These are phyloP conservation scores for Guillardia theta DNA, from an alignment of 78 protist species.

Conservation along the genomic window DNA sequence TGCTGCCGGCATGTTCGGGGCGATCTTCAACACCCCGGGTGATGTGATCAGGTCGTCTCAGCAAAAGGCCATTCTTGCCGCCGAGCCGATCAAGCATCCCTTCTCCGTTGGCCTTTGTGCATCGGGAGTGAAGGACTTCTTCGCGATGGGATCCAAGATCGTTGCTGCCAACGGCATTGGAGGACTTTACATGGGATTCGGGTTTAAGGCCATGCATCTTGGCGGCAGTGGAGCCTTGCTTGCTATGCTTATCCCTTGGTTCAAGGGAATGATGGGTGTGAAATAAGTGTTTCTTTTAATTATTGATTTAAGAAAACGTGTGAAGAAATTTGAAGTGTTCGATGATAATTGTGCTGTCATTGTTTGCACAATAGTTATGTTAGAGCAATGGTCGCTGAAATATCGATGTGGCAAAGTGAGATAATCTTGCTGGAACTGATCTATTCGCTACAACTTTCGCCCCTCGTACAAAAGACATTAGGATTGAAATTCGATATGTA, in stretches of 20 bases:
- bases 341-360: too few species aligned
- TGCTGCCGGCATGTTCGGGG: conserved; percentile 30
- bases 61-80: background rate
- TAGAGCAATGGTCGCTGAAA: too few species aligned
- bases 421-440: too few species aligned
- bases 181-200: conserved; percentile 12
- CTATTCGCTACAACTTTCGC: too few species aligned
- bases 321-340: too few species aligned
- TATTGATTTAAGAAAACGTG: too few species aligned
- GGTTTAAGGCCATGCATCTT: background rate
- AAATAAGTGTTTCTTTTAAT: background rate
- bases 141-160: background rate
- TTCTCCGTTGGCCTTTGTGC: background rate
- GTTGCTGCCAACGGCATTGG: background rate
- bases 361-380: too few species aligned
- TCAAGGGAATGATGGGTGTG: background rate
- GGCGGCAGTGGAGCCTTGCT: conserved; percentile 24
- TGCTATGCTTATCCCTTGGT: background rate
- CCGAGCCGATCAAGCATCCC: background rate
- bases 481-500: too few species aligned
- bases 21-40: conserved; percentile 20
- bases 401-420: too few species aligned
- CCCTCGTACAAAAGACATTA: too few species aligned
- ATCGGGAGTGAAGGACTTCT: background rate
- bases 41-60: background rate